Base-by-base conservation (phyloP, 2,329 filamentous ascomycete genomes). In the Exutisphaerella laricina region DNA sequence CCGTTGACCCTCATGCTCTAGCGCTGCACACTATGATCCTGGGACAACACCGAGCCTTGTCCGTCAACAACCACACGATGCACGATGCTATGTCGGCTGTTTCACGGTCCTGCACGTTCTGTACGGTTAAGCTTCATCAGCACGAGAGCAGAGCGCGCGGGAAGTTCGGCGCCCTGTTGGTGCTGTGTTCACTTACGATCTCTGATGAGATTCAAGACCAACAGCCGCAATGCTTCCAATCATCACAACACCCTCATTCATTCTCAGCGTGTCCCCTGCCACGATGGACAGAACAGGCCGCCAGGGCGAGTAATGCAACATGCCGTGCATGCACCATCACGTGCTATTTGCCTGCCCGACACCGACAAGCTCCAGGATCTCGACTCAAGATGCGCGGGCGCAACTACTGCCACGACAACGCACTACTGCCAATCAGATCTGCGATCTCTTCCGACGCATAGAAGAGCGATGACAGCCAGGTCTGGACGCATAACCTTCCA, bases 81-180 rank as follows among this genome's bases (percentile, higher is more conserved):
- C 33, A 23, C 33, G 9, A 30, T 40, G 18, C 17, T 23, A 25
- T 17, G 31, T 43, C 40, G 40, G 40, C 20, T 29, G 40, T 43
- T 43, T 30, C 40, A 35, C 40, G 40, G 40, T 26, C 39, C 18
- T 35, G 31, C 21, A 26, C 39, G 37, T 21, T 26, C 13, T 33
- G 21, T 9, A 33, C 10, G 16, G 10, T 35, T 29, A 32, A 12
- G 22, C 39, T 41, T 34, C 20, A 41, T 31, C 16, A 34, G 20
- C 28, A 16, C 18, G 20, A 40, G 29, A 25, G 32, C 22, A 20
- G 4, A 25, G 37, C 23, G 31, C 32, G 32, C 33, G 33, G 26
- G 14, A 43, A 35, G 13, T 26, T 29, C 37, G 37, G 37, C 23
- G 18, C 13, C 17, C 16, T 17, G 23, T n/a, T n/a, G n/a, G n/a